phyloP scores from a whole-genome alignment of 2,329 filamentous ascomycete species.

The Ophiocordyceps australis region DNA sequence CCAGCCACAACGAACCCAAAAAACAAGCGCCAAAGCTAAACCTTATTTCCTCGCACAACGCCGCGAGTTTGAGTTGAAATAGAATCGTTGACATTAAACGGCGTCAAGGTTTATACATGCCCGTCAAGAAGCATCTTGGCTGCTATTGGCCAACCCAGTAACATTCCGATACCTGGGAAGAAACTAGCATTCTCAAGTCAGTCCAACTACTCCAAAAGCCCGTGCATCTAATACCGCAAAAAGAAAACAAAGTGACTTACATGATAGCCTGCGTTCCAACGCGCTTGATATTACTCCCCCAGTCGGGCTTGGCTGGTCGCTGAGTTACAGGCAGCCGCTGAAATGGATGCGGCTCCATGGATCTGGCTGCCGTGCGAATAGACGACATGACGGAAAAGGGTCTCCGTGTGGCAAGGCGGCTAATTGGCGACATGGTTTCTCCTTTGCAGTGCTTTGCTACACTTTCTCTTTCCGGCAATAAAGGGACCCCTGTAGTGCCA shows the following conservation, averaged over 20 bases:
- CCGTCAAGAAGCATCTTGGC: constrained; percentile 12
- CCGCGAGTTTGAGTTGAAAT: too few relatives aligned
- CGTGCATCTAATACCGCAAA: constrained; percentile 3
- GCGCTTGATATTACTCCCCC: constrained; percentile 12
- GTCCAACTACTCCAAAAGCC: neutral
- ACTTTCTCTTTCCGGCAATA: too few relatives aligned
- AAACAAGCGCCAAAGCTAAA: too few relatives aligned
- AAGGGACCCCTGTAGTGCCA: too few relatives aligned
- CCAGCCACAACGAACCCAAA: too few relatives aligned
- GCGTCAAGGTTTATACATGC: constrained; percentile 11
- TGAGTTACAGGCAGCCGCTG: constrained; percentile 12
- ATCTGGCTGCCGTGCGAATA: constrained; percentile 13
- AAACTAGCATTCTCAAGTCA: constrained; percentile 8
- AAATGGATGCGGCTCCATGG: constrained; percentile 17
- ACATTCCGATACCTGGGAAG: constrained; percentile 12
- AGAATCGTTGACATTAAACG: too few relatives aligned
- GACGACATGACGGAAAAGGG: constrained; percentile 15
- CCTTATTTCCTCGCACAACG: too few relatives aligned
- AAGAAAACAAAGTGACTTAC: constrained; percentile 9
- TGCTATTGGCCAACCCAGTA: constrained; percentile 16
- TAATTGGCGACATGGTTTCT: constrained; percentile 10
- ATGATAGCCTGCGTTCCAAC: constrained; percentile 11
- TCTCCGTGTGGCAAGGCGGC: constrained; percentile 11
- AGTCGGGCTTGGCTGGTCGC: constrained; percentile 12
- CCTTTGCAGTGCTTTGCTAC: too few relatives aligned